Evolutionary conservation across 2,329 filamentous ascomycete genomes (phyloP), one percentile per base, ranked within the genome.

Genomic region (Aureobasidium pullulans): DNA sequence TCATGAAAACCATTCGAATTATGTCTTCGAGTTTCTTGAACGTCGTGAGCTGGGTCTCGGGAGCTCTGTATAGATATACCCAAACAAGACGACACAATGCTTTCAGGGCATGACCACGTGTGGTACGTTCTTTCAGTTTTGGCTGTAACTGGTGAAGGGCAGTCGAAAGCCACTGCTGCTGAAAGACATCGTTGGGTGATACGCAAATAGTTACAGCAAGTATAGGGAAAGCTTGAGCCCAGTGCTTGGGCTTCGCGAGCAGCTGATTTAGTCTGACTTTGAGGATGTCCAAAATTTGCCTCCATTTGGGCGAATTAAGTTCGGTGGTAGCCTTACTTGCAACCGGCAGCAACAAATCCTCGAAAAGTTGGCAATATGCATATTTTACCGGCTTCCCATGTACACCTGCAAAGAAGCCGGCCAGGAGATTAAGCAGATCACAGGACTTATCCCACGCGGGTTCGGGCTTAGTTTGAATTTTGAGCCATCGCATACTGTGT

Each of bases 301-400:
- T 87, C 94, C 94, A 99, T 71, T 87, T 93, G 0, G 88, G 85
- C 64, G 88, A 81, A 57, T 86, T 86, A 62, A 97, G 81, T 69
- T 96, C 89, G 50, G 82, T 85, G 59, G 80, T 86, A 5, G 90
- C 88, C 63, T 85, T 89, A 4, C 89, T 89, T 13, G 93, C 93
- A 53, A 99, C 86, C 1, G 92, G 90, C 13, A 96, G 81, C 28
- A 99, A 76, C 31, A 99, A 79, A 65, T 89, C 88, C 67, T 96
- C 90, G 56, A 99, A 82, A 23, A 96, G 86, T 68, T 96, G 89
- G 70, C 94, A 97, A 69, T 96, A 99, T 0, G 92, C 90, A 66
- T 93, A 88, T 72, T 99, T 99, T 68, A 97, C 86, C 62, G 85
- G 86, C 64, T 90, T 89, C 0, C 94, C 94, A 68, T 96, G 93